These are phyloP conservation scores for Cyclanthera cordifolia DNA, from an alignment of 306 rosid genomes.

Conservation along the genomic window DNA sequence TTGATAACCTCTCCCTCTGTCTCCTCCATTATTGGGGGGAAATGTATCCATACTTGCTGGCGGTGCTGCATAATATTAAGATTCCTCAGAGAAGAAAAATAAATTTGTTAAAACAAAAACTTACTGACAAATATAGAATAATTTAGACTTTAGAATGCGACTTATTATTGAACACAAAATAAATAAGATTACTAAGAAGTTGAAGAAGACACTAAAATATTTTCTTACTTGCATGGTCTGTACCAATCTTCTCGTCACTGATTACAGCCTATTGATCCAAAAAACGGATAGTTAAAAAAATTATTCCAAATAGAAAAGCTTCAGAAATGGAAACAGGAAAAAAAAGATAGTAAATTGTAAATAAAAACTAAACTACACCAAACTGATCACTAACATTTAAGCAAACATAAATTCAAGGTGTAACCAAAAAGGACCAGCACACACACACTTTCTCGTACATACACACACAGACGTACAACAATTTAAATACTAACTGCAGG, in stretches of 20 bases:
- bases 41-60: constrained; percentile 69
- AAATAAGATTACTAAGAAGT: neutral
- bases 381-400: neutral
- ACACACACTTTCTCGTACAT: neutral
- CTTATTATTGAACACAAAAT: neutral
- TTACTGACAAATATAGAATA: neutral
- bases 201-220: neutral
- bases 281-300: neutral
- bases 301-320: neutral
- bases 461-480: neutral
- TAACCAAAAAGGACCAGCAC: neutral
- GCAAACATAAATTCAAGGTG: neutral
- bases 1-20: constrained; percentile 58
- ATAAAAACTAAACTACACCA: neutral
- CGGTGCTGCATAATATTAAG: constrained; percentile 32
- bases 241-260: constrained; percentile 32
- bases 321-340: neutral
- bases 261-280: constrained; percentile 44
- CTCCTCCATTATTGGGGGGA: constrained; percentile 60
- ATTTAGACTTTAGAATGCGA: neutral
- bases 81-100: neutral
- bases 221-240: constrained; percentile 52
- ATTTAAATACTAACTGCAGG: neutral
- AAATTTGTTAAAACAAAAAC: neutral
- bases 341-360: neutral